Conservation (phyloP, 176 grass and related monocot species). For the Carex pumila region DNA sequence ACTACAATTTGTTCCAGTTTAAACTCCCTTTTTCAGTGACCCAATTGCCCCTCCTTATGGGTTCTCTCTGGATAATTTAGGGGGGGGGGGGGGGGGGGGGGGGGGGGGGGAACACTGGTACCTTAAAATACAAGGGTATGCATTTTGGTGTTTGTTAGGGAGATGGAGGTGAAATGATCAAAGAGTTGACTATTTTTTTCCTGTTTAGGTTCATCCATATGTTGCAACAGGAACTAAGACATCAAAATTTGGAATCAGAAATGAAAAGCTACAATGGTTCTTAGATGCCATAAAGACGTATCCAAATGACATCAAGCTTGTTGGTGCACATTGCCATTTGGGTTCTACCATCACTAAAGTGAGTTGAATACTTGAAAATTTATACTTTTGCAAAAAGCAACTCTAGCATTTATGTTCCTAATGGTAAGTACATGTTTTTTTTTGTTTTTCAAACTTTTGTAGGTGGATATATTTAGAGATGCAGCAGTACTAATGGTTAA, state of each 20-base stretch:
- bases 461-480: constrained; percentile 99
- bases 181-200: constrained; percentile 2
- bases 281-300: constrained; percentile 78
- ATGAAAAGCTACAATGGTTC: constrained; percentile 97
- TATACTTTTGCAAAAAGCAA: not conserved
- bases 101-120: not conserved
- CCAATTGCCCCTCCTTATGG: not conserved
- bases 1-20: not conserved
- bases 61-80: not conserved
- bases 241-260: constrained; percentile 95
- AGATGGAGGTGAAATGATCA: not conserved
- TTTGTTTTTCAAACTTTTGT: not conserved
- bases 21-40: not conserved
- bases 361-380: not conserved
- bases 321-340: constrained; percentile 90
- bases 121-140: not conserved
- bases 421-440: not conserved
- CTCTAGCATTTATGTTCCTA: not conserved
- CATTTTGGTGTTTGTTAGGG: not conserved
- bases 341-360: constrained; percentile 99
- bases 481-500: constrained; percentile 93
- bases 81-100: no score
- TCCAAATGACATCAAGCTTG: constrained; percentile 76
- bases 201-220: constrained; percentile 81
- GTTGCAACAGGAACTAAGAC: constrained; percentile 99